phyloP scores from a whole-genome alignment of 805 yeast genomes.

The Spathaspora hagerdaliae region DNA sequence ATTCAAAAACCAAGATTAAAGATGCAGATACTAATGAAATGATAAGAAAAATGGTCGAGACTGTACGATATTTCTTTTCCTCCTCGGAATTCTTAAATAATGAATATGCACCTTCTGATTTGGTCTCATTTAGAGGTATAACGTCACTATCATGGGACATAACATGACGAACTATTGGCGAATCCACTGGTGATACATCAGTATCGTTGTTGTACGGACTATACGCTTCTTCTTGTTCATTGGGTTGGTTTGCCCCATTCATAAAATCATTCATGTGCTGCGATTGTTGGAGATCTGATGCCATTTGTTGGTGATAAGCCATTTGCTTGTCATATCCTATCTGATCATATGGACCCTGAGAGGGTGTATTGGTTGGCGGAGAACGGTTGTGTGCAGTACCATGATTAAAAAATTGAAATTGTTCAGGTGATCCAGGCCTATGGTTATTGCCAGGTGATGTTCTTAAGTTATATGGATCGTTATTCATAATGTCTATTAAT shows the following conservation, averaged over 20 bases:
- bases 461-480: no score
- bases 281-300: no score
- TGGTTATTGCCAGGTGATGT: no score
- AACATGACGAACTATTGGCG: conserved; percentile 1
- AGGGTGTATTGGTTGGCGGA: no score
- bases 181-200: background rate
- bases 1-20: conserved; percentile 32
- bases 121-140: background rate
- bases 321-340: no score
- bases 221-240: background rate
- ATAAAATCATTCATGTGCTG: no score
- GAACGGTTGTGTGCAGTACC: no score
- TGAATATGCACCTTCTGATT: background rate
- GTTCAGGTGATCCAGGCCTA: no score
- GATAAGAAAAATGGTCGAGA: conserved; percentile 16
- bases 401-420: no score
- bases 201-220: background rate
- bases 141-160: background rate
- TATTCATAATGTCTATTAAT: no score
- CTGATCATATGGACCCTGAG: no score
- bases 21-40: conserved; percentile 31
- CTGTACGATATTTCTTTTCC: conserved; percentile 1
- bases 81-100: background rate
- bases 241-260: background rate
- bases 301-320: no score